These are phyloP conservation scores for Glaciozyma martinii DNA, from an alignment of 768 basidiomycete genomes.

Conservation along the genomic window DNA sequence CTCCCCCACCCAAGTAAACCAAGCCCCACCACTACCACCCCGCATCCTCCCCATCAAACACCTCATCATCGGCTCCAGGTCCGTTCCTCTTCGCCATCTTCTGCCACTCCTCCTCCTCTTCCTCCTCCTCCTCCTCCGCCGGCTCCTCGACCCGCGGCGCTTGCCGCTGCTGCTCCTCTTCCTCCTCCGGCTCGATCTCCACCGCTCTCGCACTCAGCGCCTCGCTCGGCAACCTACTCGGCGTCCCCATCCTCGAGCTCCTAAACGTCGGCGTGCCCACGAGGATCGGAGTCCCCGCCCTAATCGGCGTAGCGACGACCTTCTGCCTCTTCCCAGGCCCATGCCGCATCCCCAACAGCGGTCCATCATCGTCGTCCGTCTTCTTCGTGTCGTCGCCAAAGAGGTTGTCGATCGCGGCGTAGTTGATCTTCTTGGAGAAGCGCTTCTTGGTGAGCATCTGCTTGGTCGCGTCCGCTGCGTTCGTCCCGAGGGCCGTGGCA, in stretches of 20 bases:
- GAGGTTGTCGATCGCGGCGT: conserved; percentile 72
- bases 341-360: too few species aligned
- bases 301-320: not conserved
- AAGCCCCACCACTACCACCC: too few species aligned
- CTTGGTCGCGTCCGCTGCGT: conserved; percentile 66
- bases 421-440: conserved; percentile 89
- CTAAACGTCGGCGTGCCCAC: not conserved
- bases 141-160: not conserved
- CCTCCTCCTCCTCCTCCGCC: not conserved
- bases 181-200: not conserved
- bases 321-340: not conserved
- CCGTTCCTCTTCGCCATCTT: not conserved
- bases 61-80: too few species aligned
- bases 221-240: not conserved
- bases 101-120: not conserved
- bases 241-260: not conserved
- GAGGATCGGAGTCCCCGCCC: not conserved
- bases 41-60: too few species aligned
- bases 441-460: conserved; percentile 70
- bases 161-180: not conserved
- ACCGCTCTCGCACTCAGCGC: not conserved
- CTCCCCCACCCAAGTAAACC: too few species aligned
- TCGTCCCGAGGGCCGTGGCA: conserved; percentile 58
- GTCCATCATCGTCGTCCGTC: not conserved
- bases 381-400: conserved; percentile 40